These are phyloP conservation scores for Apostasia ramifera DNA, from an alignment of 106 monocot genomes.

Conservation along the genomic window DNA sequence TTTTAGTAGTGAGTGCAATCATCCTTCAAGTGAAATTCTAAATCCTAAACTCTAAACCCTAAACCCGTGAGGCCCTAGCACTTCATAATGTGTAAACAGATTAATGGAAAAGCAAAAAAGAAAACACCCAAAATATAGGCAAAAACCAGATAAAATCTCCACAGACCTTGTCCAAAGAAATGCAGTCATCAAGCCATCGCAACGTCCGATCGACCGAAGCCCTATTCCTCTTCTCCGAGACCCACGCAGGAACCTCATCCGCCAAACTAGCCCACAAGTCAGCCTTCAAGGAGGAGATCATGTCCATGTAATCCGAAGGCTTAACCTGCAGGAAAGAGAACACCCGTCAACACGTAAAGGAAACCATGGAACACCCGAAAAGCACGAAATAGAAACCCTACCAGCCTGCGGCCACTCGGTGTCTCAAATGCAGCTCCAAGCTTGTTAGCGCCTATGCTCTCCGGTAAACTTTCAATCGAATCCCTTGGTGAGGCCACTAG, in stretches of 20 bases:
- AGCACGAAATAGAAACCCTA: constrained; percentile 1
- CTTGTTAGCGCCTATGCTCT: constrained; percentile 55
- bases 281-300: constrained; percentile 73
- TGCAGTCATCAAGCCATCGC: constrained; percentile 90
- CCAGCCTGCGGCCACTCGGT: constrained; percentile 70
- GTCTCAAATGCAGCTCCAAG: constrained; percentile 93
- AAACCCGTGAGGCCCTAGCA: too few relatives aligned
- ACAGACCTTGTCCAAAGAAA: constrained; percentile 60
- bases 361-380: background rate
- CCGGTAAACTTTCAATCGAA: constrained; percentile 74
- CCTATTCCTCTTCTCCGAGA: constrained; percentile 76
- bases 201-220: constrained; percentile 83
- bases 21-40: too few relatives aligned
- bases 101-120: too few relatives aligned
- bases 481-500: constrained; percentile 75
- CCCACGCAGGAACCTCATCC: constrained; percentile 96
- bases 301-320: constrained; percentile 63
- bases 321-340: constrained; percentile 40
- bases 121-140: too few relatives aligned
- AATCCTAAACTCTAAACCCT: too few relatives aligned
- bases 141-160: background rate
- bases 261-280: constrained; percentile 89
- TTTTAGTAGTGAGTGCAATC: too few relatives aligned
- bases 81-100: too few relatives aligned
- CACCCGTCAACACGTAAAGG: background rate